These are phyloP conservation scores for Exserohilum rostratum DNA, from an alignment of 2,329 filamentous ascomycete genomes.

Conservation along the genomic window DNA sequence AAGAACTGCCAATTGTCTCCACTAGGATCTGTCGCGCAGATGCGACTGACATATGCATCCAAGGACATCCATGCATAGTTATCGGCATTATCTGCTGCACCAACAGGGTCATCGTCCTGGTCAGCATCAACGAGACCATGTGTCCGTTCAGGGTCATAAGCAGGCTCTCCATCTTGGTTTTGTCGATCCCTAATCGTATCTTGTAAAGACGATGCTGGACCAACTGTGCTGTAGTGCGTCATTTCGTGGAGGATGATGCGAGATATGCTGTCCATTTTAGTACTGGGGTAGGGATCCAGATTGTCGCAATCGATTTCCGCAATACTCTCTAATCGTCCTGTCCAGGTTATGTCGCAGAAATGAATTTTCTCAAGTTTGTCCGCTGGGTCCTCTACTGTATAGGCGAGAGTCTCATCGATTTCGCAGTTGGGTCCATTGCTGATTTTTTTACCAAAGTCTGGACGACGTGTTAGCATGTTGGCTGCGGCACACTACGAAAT, in stretches of 20 bases:
- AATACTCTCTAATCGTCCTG: not conserved
- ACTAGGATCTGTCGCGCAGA: not conserved
- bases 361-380: not conserved
- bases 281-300: not conserved
- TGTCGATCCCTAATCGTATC: not conserved
- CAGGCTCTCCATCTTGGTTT: not conserved
- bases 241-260: not conserved
- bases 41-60: not conserved
- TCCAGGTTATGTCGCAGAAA: not conserved
- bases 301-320: not conserved
- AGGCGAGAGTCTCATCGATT: not conserved
- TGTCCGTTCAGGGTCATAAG: not conserved
- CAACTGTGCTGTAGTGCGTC: not conserved
- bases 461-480: not conserved
- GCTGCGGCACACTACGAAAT: not conserved
- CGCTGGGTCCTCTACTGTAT: not conserved
- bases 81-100: not conserved
- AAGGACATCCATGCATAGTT: not conserved
- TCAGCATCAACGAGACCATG: not conserved
- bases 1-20: not conserved
- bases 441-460: not conserved
- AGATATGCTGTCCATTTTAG: not conserved
- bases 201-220: not conserved
- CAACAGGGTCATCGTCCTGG: not conserved
- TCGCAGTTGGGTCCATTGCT: not conserved